phyloP scores from a whole-genome alignment of 1,139 yeast species.

The Debaryomyces nepalensis region DNA sequence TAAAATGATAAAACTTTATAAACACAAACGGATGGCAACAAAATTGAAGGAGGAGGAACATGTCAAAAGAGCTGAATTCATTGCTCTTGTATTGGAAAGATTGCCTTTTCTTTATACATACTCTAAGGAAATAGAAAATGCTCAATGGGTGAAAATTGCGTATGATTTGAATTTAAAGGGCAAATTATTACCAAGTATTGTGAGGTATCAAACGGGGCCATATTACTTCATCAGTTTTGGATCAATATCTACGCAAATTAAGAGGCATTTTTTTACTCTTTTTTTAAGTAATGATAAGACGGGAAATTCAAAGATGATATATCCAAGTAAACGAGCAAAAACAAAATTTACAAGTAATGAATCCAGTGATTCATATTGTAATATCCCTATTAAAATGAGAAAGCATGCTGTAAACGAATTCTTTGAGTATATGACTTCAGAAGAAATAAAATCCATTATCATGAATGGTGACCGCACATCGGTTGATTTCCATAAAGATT shows the following conservation, averaged over 20 bases:
- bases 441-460: slow-evolving; percentile 18
- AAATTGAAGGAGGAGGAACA: slow-evolving; percentile 10
- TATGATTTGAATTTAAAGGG: slow-evolving; percentile 20
- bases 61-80: slow-evolving; percentile 13
- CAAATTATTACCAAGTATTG: slow-evolving; percentile 22
- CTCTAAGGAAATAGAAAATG: slow-evolving; percentile 20
- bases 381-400: slow-evolving; percentile 11
- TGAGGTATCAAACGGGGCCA: slow-evolving; percentile 21
- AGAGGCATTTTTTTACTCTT: slow-evolving; percentile 19
- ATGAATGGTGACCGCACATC: slow-evolving; percentile 16
- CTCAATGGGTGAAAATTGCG: slow-evolving; percentile 22
- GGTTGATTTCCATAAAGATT: slow-evolving; percentile 13
- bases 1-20: slow-evolving; percentile 7
- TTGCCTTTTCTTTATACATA: slow-evolving; percentile 21
- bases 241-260: slow-evolving; percentile 20
- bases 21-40: slow-evolving; percentile 6
- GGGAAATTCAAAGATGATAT: slow-evolving; percentile 10
- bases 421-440: slow-evolving; percentile 17
- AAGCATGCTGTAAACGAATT: slow-evolving; percentile 8
- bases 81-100: slow-evolving; percentile 16
- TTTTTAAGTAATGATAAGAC: slow-evolving; percentile 13
- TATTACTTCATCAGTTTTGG: slow-evolving; percentile 22
- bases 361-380: slow-evolving; percentile 1
- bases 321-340: slow-evolving; percentile 1
- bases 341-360: slow-evolving; percentile 4